Percentiles rank a stretch among this genome's conserved stretches.
Conservation (phyloP, 2,329 filamentous ascomycete genomes). For the Phyllosticta citriasiana region DNA sequence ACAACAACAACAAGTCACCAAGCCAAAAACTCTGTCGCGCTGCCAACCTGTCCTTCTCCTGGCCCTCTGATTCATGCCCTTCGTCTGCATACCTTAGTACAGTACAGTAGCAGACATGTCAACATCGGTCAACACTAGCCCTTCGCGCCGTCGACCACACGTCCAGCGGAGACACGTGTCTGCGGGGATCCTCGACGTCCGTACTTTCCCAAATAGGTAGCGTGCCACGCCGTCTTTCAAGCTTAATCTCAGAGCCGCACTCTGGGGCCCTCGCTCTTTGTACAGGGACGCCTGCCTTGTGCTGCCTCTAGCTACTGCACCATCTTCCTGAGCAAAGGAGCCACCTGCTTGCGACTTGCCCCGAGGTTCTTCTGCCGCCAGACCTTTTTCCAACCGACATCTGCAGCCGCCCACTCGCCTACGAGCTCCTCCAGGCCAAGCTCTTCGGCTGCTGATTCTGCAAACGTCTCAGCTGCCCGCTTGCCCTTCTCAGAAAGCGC, state of each 20-base stretch:
- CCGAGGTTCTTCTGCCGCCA: conserved; percentile 56
- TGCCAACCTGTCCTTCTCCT: background rate
- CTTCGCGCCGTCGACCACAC: background rate
- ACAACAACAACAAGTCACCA: background rate
- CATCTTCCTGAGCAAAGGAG: conserved; percentile 44
- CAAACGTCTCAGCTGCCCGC: conserved; percentile 47
- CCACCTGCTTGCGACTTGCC: conserved; percentile 54
- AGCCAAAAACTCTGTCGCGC: background rate
- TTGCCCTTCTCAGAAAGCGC: conserved; percentile 43
- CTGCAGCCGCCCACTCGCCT: conserved; percentile 29
- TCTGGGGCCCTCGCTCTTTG: background rate
- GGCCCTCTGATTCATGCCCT: background rate
- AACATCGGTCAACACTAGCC: conserved; percentile 7
- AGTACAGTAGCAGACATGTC: no score
- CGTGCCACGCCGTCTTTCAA: background rate
- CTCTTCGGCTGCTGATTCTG: conserved; percentile 31
- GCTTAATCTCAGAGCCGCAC: conserved; percentile 6
- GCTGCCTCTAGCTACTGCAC: conserved; percentile 3
- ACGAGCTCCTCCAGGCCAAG: conserved; percentile 48
- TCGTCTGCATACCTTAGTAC: background rate
- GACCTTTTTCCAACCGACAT: conserved; percentile 43
- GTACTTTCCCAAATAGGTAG: conserved; percentile 5
- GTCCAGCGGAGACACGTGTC: conserved; percentile 11
- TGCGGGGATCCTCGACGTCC: conserved; percentile 6
- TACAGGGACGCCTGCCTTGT: background rate